Evolutionary conservation across 768 basidiomycete genomes (phyloP).

Genomic region (Kwoniella pini): DNA sequence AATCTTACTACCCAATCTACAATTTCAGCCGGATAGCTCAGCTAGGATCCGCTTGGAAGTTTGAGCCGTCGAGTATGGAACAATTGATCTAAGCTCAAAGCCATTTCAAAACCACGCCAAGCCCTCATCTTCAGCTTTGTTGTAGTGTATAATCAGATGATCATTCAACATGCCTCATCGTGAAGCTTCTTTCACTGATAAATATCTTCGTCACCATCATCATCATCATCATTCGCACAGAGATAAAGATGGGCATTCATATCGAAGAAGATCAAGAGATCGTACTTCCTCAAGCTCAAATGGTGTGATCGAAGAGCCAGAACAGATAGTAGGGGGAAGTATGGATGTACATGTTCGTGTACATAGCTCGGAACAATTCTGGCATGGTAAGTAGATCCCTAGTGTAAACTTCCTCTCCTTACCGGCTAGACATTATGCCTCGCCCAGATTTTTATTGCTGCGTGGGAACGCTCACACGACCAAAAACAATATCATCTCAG

Average conservation of each 20-base stretch:
- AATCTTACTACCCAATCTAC: no score
- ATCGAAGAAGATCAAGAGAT: slow-evolving; percentile 1
- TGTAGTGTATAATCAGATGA: no score
- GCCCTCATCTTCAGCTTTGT: no score
- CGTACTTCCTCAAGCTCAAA: not conserved
- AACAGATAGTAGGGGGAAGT: slow-evolving; percentile 20
- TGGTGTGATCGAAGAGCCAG: slow-evolving; percentile 3
- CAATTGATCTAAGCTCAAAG: not conserved
- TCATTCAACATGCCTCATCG: slow-evolving; percentile 24
- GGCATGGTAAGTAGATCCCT: slow-evolving; percentile 33
- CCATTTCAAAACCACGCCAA: not conserved
- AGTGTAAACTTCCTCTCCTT: not conserved
- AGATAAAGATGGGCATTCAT: not conserved
- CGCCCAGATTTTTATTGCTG: no score
- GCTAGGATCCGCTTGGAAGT: no score
- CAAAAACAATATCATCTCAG: no score
- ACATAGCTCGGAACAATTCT: slow-evolving; percentile 41
- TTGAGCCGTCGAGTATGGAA: no score
- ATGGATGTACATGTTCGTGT: slow-evolving; percentile 37
- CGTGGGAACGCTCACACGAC: not conserved
- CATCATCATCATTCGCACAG: slow-evolving; percentile 16
- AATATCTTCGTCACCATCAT: slow-evolving; percentile 7
- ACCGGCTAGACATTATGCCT: no score
- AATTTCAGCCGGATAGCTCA: no score
- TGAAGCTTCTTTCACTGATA: slow-evolving; percentile 5